Percentiles rank a stretch among this genome's conserved stretches.
Evolutionary conservation across 345 rosid species (phyloP).

Genomic region (Lepidium africanum): DNA sequence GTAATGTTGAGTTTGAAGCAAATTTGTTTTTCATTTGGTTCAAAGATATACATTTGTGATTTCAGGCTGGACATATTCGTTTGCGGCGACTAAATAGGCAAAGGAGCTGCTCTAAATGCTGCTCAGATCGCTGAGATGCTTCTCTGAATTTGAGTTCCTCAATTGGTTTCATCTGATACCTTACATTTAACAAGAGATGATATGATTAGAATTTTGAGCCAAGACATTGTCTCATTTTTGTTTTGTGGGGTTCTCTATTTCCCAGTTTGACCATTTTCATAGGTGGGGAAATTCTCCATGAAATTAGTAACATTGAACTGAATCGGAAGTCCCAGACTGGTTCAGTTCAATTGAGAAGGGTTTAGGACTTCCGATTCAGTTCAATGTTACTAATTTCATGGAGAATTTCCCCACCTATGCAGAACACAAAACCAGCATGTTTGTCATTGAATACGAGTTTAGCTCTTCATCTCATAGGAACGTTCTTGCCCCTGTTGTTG

Average conservation of each 20-base stretch:
- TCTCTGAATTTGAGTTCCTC: constrained; percentile 22
- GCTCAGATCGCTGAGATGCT: constrained; percentile 96
- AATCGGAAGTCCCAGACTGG: too few relatives aligned
- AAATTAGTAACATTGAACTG: too few relatives aligned
- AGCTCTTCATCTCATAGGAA: too few relatives aligned
- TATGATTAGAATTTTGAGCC: neutral
- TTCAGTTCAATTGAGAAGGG: too few relatives aligned
- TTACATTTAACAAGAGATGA: neutral
- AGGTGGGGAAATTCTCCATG: too few relatives aligned
- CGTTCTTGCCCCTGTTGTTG: too few relatives aligned
- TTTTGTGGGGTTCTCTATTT: neutral
- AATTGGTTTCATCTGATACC: neutral
- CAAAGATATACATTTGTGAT: neutral
- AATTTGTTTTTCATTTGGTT: neutral
- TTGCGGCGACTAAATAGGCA: constrained; percentile 94
- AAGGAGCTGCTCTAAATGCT: constrained; percentile 97
- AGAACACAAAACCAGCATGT: too few relatives aligned
- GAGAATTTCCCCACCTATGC: too few relatives aligned
- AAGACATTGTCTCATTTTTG: constrained; percentile 20
- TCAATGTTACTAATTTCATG: too few relatives aligned
- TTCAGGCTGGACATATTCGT: constrained; percentile 91
- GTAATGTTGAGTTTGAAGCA: constrained; percentile 27
- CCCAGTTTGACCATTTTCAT: neutral
- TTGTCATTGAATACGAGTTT: too few relatives aligned
- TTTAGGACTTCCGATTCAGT: too few relatives aligned